Base-by-base conservation (phyloP, 2,329 filamentous ascomycete genomes). In the Phyllosticta capitalensis region DNA sequence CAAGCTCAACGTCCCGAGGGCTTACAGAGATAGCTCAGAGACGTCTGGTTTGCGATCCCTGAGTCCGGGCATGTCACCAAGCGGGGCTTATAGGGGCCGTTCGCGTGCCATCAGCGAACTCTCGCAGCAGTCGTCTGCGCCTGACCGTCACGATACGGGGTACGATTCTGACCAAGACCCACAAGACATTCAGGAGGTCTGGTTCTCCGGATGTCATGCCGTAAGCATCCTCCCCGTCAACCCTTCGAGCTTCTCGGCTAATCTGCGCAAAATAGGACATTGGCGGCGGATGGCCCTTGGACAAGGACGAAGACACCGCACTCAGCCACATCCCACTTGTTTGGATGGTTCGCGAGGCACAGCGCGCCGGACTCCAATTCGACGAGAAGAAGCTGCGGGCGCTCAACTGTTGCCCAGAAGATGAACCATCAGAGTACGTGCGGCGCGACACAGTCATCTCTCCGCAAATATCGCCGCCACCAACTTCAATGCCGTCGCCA, bases 151-250 rank as follows among this genome's bases (percentile, higher is more conserved):
- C 54, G 60, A 67, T 19, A 65, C 65, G 2, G 24, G 24, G 6
- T 64, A 64, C 24, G 67, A 68, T 24, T 67, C 69, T 14, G 71
- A 69, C n/a, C 74, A 76, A 5, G 75, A 76, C 0, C 77, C 79
- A 1, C 88, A 92, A 67, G 87, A 92, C 64, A 87, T 92, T 54
- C 82, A 89, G 61, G 89, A 94, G 66, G 81, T 92, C 0, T 89
- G 87, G 86, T 94, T 94, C 66, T 79, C 88, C 0, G 89, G 89
- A 9, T 85, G 86, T 10, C 89, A 95, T 63, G 89, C 83, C 1
- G 72, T 74, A 63, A 65, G 69, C 67, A 21, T 20, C 20, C 5
- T 28, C 6, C 7, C 10, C 9, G 24, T 20, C 24, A 14, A 30
- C 33, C 20, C 9, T 17, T 1, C 10, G 6, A 28, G 3, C 1